A percentile compares a stretch with the other conserved stretches of the same genome.
Evolutionary conservation across 441 rosid genomes (phyloP).

Genomic region (Biscutella laevigata): DNA sequence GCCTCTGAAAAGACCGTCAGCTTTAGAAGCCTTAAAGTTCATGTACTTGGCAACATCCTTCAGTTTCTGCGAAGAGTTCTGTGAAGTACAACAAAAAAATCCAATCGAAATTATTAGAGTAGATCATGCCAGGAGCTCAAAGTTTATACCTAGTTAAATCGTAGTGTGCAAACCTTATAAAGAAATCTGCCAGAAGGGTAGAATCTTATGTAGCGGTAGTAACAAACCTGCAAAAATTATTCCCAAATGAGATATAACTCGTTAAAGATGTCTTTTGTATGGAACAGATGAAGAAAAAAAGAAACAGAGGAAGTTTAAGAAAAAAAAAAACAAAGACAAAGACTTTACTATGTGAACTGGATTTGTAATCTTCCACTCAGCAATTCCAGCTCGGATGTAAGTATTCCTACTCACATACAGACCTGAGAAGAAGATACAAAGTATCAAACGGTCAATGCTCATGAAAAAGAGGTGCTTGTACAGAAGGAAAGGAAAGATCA

Average conservation of each 20-base stretch:
- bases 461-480: too few species aligned
- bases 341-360: constrained; percentile 81
- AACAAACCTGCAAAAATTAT: constrained; percentile 58
- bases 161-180: constrained; percentile 50
- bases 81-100: constrained; percentile 23
- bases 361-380: constrained; percentile 84
- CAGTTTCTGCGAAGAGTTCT: constrained; percentile 75
- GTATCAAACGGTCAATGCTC: too few species aligned
- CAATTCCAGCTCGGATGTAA: constrained; percentile 75
- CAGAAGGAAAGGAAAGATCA: too few species aligned
- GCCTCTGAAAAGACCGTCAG: constrained; percentile 59
- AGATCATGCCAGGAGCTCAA: background rate
- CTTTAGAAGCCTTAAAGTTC: constrained; percentile 66
- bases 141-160: background rate
- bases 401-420: constrained; percentile 91
- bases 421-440: constrained; percentile 42
- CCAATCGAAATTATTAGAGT: background rate
- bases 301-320: background rate
- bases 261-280: background rate
- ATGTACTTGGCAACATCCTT: constrained; percentile 75
- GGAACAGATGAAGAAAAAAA: background rate
- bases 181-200: constrained; percentile 85
- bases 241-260: background rate
- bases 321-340: constrained; percentile 12
- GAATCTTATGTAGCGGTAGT: constrained; percentile 76